Base-by-base conservation (phyloP, 768 basidiomycete genomes). In the Suillus brevipes region DNA sequence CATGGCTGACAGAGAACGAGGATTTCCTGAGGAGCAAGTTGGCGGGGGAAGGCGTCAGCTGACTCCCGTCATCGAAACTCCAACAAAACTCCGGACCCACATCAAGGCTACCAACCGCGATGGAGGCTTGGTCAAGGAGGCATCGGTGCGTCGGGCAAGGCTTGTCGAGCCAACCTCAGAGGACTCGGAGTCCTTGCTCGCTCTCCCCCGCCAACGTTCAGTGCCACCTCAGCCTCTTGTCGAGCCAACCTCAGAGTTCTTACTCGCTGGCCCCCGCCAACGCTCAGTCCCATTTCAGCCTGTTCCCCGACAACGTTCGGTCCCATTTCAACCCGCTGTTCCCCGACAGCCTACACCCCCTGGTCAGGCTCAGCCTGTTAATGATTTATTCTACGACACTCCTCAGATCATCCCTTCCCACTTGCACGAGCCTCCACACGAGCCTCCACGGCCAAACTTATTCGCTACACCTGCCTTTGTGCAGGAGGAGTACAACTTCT, bases 121-220 rank as follows among this genome's bases (percentile, higher is more conserved):
- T 23, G 52, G 20, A 18, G 34, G 45, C n/a, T n/a, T 62, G 18
- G 49, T 62, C 34, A 47, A 62, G 20, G n/a, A 62, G 43, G 47
- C 61, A 37, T 47, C 23, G 0, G 47, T 8, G 47, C 6, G 4
- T 28, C 5, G 61, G 52, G 47, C 47, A 49, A 47, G 45, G 34
- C n/a, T 52, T 47, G 47, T 49, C 13, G 3, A 49, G 47, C 47
- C 23, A 49, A 49, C 47, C 23, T 49, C 47, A 49, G 47, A 49
- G 47, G 47, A n/a, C 47, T 47, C n/a, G 4, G n/a, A 47, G 47
- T 47, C 20, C n/a, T 23, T 47, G 4, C 47, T n/a, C n/a, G 2
- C 47, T 49, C 12, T 23, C 23, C 20, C 43, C 43, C 4, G 20
- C 1, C 43, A 45, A 45, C 4, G 9, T n/a, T 45, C 43, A 45